Base-by-base conservation (phyloP, 2,329 filamentous ascomycete genomes). In the Aphanoascus verrucosus region DNA sequence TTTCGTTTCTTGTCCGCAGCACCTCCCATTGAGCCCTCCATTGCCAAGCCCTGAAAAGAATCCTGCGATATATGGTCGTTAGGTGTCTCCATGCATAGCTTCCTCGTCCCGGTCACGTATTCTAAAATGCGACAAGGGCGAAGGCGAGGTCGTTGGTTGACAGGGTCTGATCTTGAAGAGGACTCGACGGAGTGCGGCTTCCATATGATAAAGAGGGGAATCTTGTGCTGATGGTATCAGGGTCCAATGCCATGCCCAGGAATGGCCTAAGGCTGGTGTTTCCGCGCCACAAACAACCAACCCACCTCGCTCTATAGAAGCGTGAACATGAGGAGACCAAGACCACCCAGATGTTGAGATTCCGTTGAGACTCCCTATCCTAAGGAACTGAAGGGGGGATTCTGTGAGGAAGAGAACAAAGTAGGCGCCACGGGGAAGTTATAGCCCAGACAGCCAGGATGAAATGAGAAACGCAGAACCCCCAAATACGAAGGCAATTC, bases 1-100 rank as follows among this genome's bases (percentile, higher is more conserved):
- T 95, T 96, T 65, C 90, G 82, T 65, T 82, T 81, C 67, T 85
- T 86, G 61, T 85, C 80, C 35, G 79, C 76, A 50, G 60, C 53
- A 43, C 64, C 65, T 44, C 63, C 61, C 50, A 57, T 60, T 56
- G 63, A 60, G 55, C 54, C 53, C 47, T 72, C 69, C 69, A 70
- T 70, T 57, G 60, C 59, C 56, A 65, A 58, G 58, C 58, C 60
- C 57, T 67, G 63, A 52, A 63, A 61, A 58, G 49, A 58, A 65
- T 57, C 62, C 61, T 60, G 63, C 63, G 57, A 64, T 61, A 62
- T 62, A 58, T 62, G 65, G 65, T 55, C 59, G 62, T 59, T 67
- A 61, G 57, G 68, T 61, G 56, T 61, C 64, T 57, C 62, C 64
- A 63, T 64, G 65, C 69, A 72, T 72, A 63, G 63, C 66, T 70